Evolutionary conservation across 1,284 basidiomycete species (phyloP).

Genomic region (Neonothopanus nambi): DNA sequence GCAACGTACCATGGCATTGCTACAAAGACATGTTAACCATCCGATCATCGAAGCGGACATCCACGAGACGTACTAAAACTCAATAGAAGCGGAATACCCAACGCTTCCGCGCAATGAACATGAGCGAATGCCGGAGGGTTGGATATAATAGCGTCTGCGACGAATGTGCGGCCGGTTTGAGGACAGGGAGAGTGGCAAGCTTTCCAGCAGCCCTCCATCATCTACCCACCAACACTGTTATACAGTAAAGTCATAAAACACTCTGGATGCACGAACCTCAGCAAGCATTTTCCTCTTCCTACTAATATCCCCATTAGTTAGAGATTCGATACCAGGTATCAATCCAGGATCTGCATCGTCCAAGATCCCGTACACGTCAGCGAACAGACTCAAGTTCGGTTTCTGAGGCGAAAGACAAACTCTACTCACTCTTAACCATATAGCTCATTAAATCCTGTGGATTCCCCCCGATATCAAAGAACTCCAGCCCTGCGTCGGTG

Average conservation of each 20-base stretch:
- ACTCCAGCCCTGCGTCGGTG: conserved; percentile 49
- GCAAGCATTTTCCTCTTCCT: conserved; percentile 48
- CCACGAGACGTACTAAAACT: conserved; percentile 49
- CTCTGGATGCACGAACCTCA: conserved; percentile 27
- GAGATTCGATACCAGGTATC: conserved; percentile 49
- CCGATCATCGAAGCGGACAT: background rate
- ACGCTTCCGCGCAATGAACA: conserved; percentile 63
- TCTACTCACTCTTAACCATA: conserved; percentile 61
- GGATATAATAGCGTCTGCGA: conserved; percentile 63
- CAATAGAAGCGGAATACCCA: conserved; percentile 59
- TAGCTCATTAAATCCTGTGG: conserved; percentile 63
- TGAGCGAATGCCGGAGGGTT: conserved; percentile 68
- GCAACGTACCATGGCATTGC: conserved; percentile 64
- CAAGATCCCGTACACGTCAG: background rate
- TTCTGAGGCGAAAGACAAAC: conserved; percentile 27
- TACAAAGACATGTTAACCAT: conserved; percentile 23
- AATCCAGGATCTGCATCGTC: conserved; percentile 48
- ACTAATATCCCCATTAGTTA: conserved; percentile 49
- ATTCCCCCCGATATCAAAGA: conserved; percentile 59
- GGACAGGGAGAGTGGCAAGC: conserved; percentile 51
- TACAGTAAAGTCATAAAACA: background rate
- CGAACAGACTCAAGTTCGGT: background rate
- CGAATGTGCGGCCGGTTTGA: conserved; percentile 45
- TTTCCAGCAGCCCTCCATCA: conserved; percentile 61
- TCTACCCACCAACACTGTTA: conserved; percentile 29